Evolutionary conservation across 352 stramenopile species (phyloP).

Genomic region (Globisporangium paddicum): DNA sequence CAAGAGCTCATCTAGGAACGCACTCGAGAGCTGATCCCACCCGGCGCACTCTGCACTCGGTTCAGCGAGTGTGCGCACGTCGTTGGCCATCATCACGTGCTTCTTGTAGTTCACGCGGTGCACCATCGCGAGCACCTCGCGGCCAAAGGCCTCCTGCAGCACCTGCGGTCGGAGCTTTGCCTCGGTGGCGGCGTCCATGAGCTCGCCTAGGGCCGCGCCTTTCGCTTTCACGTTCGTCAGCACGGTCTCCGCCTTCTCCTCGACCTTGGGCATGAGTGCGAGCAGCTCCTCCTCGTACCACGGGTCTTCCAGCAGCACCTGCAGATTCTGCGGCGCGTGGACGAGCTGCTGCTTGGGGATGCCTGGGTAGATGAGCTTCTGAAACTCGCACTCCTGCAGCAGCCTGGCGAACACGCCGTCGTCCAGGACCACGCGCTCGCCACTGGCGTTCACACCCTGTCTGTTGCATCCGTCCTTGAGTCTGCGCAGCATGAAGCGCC

Average conservation of each 20-base stretch:
- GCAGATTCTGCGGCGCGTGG: constrained; percentile 66
- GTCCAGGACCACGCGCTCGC: constrained; percentile 58
- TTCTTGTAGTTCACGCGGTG: constrained; percentile 82
- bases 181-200: constrained; percentile 78
- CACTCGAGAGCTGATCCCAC: constrained; percentile 58
- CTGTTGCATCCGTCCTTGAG: constrained; percentile 58
- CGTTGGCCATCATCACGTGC: constrained; percentile 67
- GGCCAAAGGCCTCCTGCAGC: constrained; percentile 79
- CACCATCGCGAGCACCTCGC: constrained; percentile 81
- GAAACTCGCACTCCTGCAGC: constrained; percentile 63
- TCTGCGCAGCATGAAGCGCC: constrained; percentile 59
- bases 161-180: constrained; percentile 63
- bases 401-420: constrained; percentile 81
- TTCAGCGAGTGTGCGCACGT: constrained; percentile 54
- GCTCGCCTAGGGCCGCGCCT: constrained; percentile 59
- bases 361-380: constrained; percentile 74
- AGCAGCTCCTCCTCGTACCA: constrained; percentile 80
- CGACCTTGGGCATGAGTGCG: constrained; percentile 75
- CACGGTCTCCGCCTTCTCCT: constrained; percentile 72
- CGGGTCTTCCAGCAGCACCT: constrained; percentile 65
- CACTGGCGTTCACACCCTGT: constrained; percentile 43
- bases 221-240: constrained; percentile 78
- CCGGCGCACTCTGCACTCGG: constrained; percentile 43
- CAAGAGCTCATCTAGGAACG: constrained; percentile 46
- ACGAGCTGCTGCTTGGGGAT: constrained; percentile 62